These are phyloP conservation scores for Chalaropsis thielavioides DNA, from an alignment of 2,329 filamentous ascomycete genomes.

Conservation along the genomic window DNA sequence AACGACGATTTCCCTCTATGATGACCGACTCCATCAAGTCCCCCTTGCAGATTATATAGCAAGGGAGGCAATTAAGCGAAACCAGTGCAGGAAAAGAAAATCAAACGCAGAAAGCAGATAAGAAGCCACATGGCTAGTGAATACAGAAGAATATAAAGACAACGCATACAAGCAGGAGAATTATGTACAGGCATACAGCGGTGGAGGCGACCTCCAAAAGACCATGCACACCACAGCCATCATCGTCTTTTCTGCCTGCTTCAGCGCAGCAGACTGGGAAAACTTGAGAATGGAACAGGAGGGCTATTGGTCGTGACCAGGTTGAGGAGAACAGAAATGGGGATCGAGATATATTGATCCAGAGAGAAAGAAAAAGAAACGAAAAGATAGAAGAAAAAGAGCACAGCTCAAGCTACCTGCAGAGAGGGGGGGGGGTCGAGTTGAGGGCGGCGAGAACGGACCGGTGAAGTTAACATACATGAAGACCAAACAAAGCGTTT, in stretches of 20 bases:
- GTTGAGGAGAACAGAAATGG: slow-evolving; percentile 26
- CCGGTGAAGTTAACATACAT: slow-evolving; percentile 51
- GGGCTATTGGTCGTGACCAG: neutral
- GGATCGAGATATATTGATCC: slow-evolving; percentile 31
- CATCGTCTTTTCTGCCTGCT: slow-evolving; percentile 42
- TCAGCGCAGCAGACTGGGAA: neutral
- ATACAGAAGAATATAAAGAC: slow-evolving; percentile 8
- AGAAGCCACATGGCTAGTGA: neutral
- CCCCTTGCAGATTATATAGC: neutral
- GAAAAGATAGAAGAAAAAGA: slow-evolving; percentile 15
- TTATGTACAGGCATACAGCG: slow-evolving; percentile 16
- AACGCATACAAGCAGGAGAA: slow-evolving; percentile 6
- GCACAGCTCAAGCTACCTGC: slow-evolving; percentile 2
- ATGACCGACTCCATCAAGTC: neutral
- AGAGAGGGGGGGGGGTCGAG: neutral
- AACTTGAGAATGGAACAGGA: neutral
- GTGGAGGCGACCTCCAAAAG: slow-evolving; percentile 6
- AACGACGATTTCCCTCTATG: neutral
- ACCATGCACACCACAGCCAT: slow-evolving; percentile 32
- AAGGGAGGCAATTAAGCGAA: slow-evolving; percentile 3
- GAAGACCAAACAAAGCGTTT: slow-evolving; percentile 50
- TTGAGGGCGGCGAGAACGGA: slow-evolving; percentile 13
- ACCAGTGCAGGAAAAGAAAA: slow-evolving; percentile 18
- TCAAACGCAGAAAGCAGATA: slow-evolving; percentile 19
- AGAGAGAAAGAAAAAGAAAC: slow-evolving; percentile 22